These are phyloP conservation scores for Pythium sp. DNA, from an alignment of 352 stramenopile genomes.

Conservation along the genomic window DNA sequence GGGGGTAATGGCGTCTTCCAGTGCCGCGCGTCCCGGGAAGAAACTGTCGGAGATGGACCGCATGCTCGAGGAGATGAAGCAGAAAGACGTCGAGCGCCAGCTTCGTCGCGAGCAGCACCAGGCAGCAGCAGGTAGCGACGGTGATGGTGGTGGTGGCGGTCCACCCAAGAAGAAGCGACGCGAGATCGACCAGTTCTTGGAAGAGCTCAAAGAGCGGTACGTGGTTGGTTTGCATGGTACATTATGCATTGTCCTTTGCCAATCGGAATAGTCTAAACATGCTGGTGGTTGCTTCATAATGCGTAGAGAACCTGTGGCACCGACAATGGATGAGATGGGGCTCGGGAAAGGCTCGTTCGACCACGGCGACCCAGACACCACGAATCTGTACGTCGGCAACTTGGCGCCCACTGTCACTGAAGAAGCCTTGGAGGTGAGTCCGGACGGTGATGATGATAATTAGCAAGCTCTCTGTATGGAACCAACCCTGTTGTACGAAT, in stretches of 20 bases:
- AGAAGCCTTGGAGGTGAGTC: slow-evolving; percentile 71
- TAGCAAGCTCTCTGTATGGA: not conserved
- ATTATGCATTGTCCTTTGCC: not conserved
- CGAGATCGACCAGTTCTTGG: slow-evolving; percentile 87
- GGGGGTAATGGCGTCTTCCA: not conserved
- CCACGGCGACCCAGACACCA: slow-evolving; percentile 82
- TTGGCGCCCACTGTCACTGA: slow-evolving; percentile 91
- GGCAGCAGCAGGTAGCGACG: not conserved
- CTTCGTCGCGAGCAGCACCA: slow-evolving; percentile 23
- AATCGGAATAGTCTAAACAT: not conserved
- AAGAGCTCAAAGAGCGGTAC: slow-evolving; percentile 85
- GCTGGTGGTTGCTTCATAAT: not conserved
- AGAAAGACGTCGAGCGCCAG: slow-evolving; percentile 34
- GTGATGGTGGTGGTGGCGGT: not conserved
- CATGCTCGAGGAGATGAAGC: slow-evolving; percentile 73
- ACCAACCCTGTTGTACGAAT: not conserved
- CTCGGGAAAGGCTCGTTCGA: slow-evolving; percentile 76
- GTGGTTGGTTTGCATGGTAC: slow-evolving; percentile 2
- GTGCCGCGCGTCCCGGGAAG: slow-evolving; percentile 18
- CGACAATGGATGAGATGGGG: slow-evolving; percentile 16
- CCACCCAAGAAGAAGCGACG: slow-evolving; percentile 44
- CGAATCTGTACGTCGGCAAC: slow-evolving; percentile 95
- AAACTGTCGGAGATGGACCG: slow-evolving; percentile 65
- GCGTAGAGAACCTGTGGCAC: slow-evolving; percentile 16
- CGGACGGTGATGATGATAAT: not conserved